Base-by-base conservation (phyloP, 805 yeast genomes). In the Cyberlindnera euphorbiae region DNA sequence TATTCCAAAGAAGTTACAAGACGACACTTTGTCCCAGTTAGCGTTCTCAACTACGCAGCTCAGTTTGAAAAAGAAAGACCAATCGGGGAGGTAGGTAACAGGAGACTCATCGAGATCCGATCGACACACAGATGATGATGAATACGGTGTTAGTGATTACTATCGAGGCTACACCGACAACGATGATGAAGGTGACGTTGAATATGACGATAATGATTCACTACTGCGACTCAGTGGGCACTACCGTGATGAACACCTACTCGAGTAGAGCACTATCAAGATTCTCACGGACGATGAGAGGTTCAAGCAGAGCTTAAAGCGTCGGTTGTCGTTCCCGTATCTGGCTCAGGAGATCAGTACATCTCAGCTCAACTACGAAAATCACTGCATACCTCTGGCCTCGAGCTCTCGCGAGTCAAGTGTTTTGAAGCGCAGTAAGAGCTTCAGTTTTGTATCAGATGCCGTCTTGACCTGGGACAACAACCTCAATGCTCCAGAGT, bases 281-380 rank as follows among this genome's bases (percentile, higher is more conserved):
- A n/a, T 32, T 3, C 17, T 37, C n/a, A 31, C 37, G 4, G 46
- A 42, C 21, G 48, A 40, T 33, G 42, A 44, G 14, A 28, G 35
- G 5, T 46, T 45, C 29, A 38, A 33, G 17, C 35, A 14, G 12
- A 39, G 30, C 8, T 17, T 41, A 17, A 26, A 28, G 14, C 33
- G 74, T 48, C 52, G 74, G 32, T 51, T 55, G 14, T 64, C 73
- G n/a, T 56, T 60, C 29, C 74, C 74, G 1, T 53, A 54, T 6
- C 41, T 62, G 8, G 36, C 47, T 12, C 33, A 46, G 3, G 74
- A 67, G 19, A 24, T 66, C 10, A 64, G 57, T 34, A 33, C 49
- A 1, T 38, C 50, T 26, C 52, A 55, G 5, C 42, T 64, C 14
- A 21, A 40, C 26, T 38, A 58, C 40, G 49, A 49, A 35, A 46